These are phyloP conservation scores for Rhodotorula sp. DNA, from an alignment of 1,284 basidiomycete genomes.

Conservation along the genomic window DNA sequence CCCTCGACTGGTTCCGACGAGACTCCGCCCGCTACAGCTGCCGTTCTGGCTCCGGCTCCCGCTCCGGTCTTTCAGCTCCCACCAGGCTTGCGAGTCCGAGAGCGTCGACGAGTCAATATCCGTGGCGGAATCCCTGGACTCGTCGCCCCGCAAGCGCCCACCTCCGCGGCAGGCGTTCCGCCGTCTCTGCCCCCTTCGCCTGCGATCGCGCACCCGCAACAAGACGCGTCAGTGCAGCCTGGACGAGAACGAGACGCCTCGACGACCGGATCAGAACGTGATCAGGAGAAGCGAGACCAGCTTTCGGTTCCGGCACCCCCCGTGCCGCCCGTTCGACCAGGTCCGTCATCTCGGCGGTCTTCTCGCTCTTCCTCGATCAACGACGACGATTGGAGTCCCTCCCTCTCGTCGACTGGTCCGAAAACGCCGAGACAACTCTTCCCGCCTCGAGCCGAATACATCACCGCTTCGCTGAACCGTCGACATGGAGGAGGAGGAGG, in stretches of 20 bases:
- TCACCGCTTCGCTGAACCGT: conserved; percentile 2
- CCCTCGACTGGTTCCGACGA: too few species aligned
- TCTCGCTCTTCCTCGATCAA: too few species aligned
- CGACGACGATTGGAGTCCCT: neutral
- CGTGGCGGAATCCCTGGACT: neutral
- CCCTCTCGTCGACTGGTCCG: neutral
- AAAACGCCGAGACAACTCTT: conserved; percentile 5
- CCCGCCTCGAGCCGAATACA: conserved; percentile 15
- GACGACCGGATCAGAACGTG: too few species aligned
- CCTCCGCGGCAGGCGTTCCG: too few species aligned
- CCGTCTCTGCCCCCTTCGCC: too few species aligned
- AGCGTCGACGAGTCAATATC: conserved; percentile 36
- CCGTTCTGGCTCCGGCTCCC: neutral
- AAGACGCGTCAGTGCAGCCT: too few species aligned
- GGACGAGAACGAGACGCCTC: too few species aligned
- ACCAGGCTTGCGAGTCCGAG: conserved; percentile 15
- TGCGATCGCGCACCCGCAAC: too few species aligned
- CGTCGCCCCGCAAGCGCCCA: neutral
- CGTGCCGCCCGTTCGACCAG: too few species aligned
- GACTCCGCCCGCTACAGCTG: neutral
- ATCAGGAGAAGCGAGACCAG: too few species aligned
- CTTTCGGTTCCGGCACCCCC: too few species aligned
- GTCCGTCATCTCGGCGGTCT: too few species aligned
- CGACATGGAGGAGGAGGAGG: neutral
- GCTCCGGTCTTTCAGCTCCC: conserved; percentile 10